phyloP scores from a whole-genome alignment of 495 filamentous ascomycete genomes.

The Aspergillus ellipticus region DNA sequence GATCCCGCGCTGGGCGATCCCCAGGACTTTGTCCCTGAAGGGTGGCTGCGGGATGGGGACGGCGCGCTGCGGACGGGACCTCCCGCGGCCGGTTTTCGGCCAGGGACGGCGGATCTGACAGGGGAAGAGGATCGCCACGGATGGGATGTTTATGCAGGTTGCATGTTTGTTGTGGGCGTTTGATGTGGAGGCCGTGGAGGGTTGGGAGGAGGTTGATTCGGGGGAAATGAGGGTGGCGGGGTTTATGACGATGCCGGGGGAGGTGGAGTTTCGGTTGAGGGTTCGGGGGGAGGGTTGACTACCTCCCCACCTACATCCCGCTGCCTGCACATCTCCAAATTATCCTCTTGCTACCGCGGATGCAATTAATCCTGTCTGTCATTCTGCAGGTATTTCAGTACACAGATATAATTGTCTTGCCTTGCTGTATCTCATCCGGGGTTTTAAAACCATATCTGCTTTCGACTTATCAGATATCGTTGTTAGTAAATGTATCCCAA shows the following conservation, averaged over 20 bases:
- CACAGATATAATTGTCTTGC: too few species aligned
- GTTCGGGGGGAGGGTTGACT: too few species aligned
- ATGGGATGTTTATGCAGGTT: slow-evolving; percentile 27
- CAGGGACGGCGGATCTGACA: slow-evolving; percentile 30
- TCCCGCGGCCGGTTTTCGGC: slow-evolving; percentile 29
- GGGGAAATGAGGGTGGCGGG: slow-evolving; percentile 29
- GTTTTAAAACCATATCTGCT: too few species aligned
- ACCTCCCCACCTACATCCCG: too few species aligned
- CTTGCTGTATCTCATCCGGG: too few species aligned
- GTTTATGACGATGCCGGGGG: slow-evolving; percentile 25
- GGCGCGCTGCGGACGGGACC: slow-evolving; percentile 19
- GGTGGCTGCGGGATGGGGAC: slow-evolving; percentile 18
- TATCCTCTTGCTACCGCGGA: too few species aligned
- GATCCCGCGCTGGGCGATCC: slow-evolving; percentile 18
- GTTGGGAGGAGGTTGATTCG: slow-evolving; percentile 25
- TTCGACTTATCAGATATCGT: too few species aligned
- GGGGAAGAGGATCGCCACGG: slow-evolving; percentile 27
- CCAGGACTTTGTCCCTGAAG: slow-evolving; percentile 24
- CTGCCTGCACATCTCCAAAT: too few species aligned
- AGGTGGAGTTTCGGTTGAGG: slow-evolving; percentile 19
- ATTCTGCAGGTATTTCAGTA: too few species aligned
- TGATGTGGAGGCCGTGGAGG: slow-evolving; percentile 21
- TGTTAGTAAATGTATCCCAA: too few species aligned
- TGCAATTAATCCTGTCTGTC: too few species aligned
- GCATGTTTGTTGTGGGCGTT: slow-evolving; percentile 29